These are phyloP conservation scores for Aureobasidium mangrovei DNA, from an alignment of 2,329 filamentous ascomycete species.

Conservation along the genomic window DNA sequence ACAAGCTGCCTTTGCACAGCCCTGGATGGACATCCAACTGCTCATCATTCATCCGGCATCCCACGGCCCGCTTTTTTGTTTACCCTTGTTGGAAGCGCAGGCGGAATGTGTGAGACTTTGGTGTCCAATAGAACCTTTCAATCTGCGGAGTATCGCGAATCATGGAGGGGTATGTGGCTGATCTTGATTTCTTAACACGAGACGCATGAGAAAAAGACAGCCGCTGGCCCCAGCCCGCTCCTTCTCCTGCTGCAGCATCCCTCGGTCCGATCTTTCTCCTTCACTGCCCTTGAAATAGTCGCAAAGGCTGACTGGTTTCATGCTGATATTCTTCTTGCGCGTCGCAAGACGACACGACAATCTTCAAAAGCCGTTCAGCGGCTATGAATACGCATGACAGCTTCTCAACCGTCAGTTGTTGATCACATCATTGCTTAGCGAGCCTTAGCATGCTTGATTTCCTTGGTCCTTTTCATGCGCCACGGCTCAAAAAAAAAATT, in stretches of 20 bases:
- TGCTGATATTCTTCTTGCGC: not conserved
- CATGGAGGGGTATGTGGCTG: not conserved
- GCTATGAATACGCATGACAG: not conserved
- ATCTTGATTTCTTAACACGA: slow-evolving; percentile 3
- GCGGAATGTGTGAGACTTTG: not conserved
- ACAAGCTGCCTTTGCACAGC: not conserved
- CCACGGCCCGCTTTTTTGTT: slow-evolving; percentile 1
- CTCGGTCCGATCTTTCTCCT: not conserved
- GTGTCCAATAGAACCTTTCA: not conserved
- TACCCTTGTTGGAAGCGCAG: not conserved
- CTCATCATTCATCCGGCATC: not conserved
- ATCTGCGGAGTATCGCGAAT: not conserved
- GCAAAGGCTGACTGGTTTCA: not conserved
- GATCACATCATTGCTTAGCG: slow-evolving; percentile 1
- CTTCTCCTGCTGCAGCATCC: not conserved
- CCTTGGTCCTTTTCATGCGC: not conserved
- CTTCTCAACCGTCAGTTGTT: not conserved
- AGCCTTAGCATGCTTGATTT: slow-evolving; percentile 7
- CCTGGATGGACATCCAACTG: slow-evolving; percentile 3
- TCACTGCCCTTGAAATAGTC: not conserved
- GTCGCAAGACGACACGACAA: not conserved
- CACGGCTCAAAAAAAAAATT: not conserved
- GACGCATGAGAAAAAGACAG: not conserved
- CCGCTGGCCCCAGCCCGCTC: not conserved
- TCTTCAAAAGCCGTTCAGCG: not conserved